These are phyloP conservation scores for Paramecium pentaurelia DNA, from an alignment of 73 alveolate species.

Conservation along the genomic window DNA sequence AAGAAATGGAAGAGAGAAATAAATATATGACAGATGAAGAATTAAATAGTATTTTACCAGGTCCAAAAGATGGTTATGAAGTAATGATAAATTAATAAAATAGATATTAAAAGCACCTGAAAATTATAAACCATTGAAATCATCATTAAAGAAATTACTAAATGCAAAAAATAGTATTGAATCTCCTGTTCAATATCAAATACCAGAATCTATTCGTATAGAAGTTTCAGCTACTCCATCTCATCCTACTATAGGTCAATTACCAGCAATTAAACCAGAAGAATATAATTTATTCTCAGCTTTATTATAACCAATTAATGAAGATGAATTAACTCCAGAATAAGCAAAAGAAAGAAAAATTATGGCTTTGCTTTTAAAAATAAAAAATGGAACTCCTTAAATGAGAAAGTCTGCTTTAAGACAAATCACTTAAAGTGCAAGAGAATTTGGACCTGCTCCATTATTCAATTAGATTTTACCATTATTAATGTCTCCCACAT, in stretches of 20 bases:
- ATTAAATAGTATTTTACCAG: slow-evolving; percentile 73
- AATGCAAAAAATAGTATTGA: background rate
- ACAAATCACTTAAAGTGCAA: slow-evolving; percentile 77
- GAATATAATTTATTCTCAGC: slow-evolving; percentile 73
- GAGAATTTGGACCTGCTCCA: slow-evolving; percentile 82
- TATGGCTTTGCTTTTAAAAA: slow-evolving; percentile 69
- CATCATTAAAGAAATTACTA: background rate
- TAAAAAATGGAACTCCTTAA: slow-evolving; percentile 81
- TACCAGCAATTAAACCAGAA: slow-evolving; percentile 76
- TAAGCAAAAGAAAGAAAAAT: slow-evolving; percentile 71
- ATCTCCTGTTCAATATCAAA: slow-evolving; percentile 53
- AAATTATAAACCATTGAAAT: slow-evolving; percentile 48
- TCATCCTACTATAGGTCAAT: slow-evolving; percentile 52
- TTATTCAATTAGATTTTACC: slow-evolving; percentile 77
- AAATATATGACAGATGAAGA: slow-evolving; percentile 95
- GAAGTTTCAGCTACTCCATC: slow-evolving; percentile 55
- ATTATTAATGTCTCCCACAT: slow-evolving; percentile 81
- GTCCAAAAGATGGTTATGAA: slow-evolving; percentile 59
- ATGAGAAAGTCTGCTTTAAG: slow-evolving; percentile 78
- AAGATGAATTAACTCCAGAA: slow-evolving; percentile 72
- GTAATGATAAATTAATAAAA: background rate
- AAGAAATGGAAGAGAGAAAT: slow-evolving; percentile 93
- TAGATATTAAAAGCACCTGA: slow-evolving; percentile 58
- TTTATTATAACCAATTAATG: slow-evolving; percentile 73
- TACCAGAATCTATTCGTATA: slow-evolving; percentile 60